These are phyloP conservation scores for Zygosaccharomyces siamensis DNA, from an alignment of 805 yeast species.

Conservation along the genomic window DNA sequence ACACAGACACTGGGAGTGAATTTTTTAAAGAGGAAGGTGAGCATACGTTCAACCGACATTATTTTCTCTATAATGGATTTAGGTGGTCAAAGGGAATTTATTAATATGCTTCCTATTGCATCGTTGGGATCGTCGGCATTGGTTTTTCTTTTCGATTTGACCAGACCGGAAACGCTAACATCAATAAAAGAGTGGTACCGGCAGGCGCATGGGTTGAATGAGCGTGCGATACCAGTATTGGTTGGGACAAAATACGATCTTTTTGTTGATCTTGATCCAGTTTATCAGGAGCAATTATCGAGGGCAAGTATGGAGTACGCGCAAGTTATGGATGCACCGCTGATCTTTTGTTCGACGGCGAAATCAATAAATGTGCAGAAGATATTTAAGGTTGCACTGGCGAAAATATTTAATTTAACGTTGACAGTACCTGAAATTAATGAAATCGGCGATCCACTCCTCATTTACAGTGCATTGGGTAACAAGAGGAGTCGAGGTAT, in stretches of 20 bases:
- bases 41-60: slow-evolving; percentile 78
- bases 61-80: slow-evolving; percentile 92
- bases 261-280: slow-evolving; percentile 70
- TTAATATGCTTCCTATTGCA: slow-evolving; percentile 91
- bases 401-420: slow-evolving; percentile 84
- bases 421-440: slow-evolving; percentile 78
- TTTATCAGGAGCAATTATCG: slow-evolving; percentile 80
- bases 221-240: slow-evolving; percentile 83
- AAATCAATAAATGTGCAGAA: slow-evolving; percentile 91
- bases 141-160: slow-evolving; percentile 82
- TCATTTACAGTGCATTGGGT: slow-evolving; percentile 50
- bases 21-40: slow-evolving; percentile 85
- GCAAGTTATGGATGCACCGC: slow-evolving; percentile 77
- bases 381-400: slow-evolving; percentile 83
- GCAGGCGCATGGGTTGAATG: slow-evolving; percentile 83
- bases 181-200: slow-evolving; percentile 94
- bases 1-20: slow-evolving; percentile 94
- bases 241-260: slow-evolving; percentile 92
- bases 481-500: slow-evolving; percentile 9
- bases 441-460: slow-evolving; percentile 86
- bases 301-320: slow-evolving; percentile 81
- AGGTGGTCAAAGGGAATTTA: slow-evolving; percentile 93
- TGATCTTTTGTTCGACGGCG: slow-evolving; percentile 85
- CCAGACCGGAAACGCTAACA: slow-evolving; percentile 77
- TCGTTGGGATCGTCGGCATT: slow-evolving; percentile 90